Evolutionary conservation across 768 basidiomycete genomes (phyloP), one percentile per base, ranked within the genome.

Genomic region (Phlebiopsis gigantea): DNA sequence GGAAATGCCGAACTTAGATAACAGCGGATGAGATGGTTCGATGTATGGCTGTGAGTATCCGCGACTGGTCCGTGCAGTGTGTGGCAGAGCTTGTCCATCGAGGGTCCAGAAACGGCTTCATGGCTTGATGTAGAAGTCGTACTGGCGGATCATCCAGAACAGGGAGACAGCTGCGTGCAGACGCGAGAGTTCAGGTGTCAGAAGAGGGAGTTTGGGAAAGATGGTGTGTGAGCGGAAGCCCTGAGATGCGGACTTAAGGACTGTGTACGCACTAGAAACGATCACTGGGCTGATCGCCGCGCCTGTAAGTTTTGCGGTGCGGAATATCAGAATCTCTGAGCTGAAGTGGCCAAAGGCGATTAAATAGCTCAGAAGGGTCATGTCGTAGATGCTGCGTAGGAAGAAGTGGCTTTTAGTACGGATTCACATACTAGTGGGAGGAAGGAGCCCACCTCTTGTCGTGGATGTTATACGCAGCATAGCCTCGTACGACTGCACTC

Each of bases 281-380:
- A 97, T 76, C 46, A 93, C 75, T 0, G 95, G 90, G 57, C 83
- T 83, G 39, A 92, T 62, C 17, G 84, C 79, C 0, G 84, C 84
- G 0, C 73, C 64, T 45, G 77, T 78, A 47, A 90, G 59, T 47
- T 77, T 85, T 34, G 87, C 82, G 1, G 91, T 87, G 50, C 84
- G 79, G 74, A 86, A 99, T 59, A 97, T 81, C 65, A 93, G 71
- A 41, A 90, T 66, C 73, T 99, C 96, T 17, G 90, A 87, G 39
- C 79, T 79, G 68, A 97, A 98, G 73, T 99, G 96, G 4, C 79
- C 81, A 66, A 93, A 88, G 1, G 93, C 96, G 64, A 98, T 84
- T 55, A 93, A 80, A 74, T 96, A 98, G 34, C 91, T 88, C 65
- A 87, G 75, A 57, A 97, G 72, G 5, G 93, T 81, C 75, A 97